Percentiles rank a stretch among this genome's conserved stretches.
Evolutionary conservation across 768 basidiomycete species (phyloP).

Genomic region (Boletus vinaceobasis): DNA sequence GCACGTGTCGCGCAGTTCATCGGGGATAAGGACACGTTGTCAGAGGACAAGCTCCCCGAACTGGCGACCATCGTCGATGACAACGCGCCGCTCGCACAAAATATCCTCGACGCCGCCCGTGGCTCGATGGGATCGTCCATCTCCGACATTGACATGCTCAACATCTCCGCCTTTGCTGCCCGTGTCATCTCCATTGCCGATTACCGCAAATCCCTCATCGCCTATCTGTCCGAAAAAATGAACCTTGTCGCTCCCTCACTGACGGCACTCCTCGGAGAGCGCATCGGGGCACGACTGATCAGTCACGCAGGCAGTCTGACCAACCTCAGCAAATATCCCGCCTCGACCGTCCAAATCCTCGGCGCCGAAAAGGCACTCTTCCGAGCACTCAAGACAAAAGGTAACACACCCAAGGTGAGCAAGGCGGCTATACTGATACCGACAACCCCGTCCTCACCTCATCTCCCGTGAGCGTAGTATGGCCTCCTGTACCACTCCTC

Average conservation of each 20-base stretch:
- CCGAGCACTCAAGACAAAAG: constrained; percentile 96
- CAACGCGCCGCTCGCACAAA: constrained; percentile 82
- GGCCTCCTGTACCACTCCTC: constrained; percentile 97
- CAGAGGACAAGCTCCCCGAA: constrained; percentile 76
- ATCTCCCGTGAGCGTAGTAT: constrained; percentile 53
- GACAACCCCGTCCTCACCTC: background rate
- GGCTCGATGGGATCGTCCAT: constrained; percentile 94
- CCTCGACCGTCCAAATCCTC: constrained; percentile 95
- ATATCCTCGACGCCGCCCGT: constrained; percentile 90
- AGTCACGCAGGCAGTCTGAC: constrained; percentile 96
- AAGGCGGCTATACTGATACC: background rate
- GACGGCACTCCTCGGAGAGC: constrained; percentile 86
- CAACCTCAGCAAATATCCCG: constrained; percentile 97
- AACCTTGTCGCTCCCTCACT: constrained; percentile 93
- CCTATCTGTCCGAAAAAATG: constrained; percentile 95
- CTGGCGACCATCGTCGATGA: constrained; percentile 79
- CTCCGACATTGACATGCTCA: constrained; percentile 91
- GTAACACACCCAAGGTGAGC: constrained; percentile 90
- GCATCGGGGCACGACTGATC: constrained; percentile 89
- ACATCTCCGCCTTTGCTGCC: constrained; percentile 87
- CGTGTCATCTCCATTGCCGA: constrained; percentile 90
- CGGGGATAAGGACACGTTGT: constrained; percentile 80
- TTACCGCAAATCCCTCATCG: constrained; percentile 86
- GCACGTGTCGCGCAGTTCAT: constrained; percentile 83
- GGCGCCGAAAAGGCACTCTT: constrained; percentile 98